Conservation (phyloP, 2,329 filamentous ascomycete genomes). For the Claviceps paspali region DNA sequence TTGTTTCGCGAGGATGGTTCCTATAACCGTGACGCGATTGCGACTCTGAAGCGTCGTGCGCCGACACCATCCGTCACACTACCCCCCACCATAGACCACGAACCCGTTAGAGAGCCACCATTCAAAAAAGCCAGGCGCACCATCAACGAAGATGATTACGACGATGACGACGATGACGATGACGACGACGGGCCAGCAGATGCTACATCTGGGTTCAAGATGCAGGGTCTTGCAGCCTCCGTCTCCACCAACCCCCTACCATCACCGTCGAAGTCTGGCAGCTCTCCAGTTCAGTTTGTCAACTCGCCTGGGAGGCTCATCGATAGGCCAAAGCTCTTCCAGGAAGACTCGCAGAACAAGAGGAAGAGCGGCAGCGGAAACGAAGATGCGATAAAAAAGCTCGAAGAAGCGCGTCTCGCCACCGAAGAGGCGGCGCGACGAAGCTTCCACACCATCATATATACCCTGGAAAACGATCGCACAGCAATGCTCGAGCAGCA, state of each 20-base stretch:
- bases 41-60: constrained; percentile 32
- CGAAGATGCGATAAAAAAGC: constrained; percentile 80
- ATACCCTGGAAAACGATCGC: constrained; percentile 86
- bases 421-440: constrained; percentile 80
- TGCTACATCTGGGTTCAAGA: constrained; percentile 26
- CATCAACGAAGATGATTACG: constrained; percentile 77
- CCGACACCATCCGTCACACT: constrained; percentile 24
- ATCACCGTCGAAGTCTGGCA: constrained; percentile 56
- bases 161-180: constrained; percentile 76
- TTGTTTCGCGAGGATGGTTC: constrained; percentile 51
- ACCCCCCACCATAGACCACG: constrained; percentile 43
- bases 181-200: constrained; percentile 55
- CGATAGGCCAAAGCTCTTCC: constrained; percentile 34
- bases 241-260: constrained; percentile 43
- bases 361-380: constrained; percentile 41
- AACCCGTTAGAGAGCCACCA: constrained; percentile 42
- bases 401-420: constrained; percentile 82
- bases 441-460: constrained; percentile 87
- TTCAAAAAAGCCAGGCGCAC: constrained; percentile 61
- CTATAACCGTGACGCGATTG: constrained; percentile 37
- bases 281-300: constrained; percentile 47
- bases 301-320: constrained; percentile 44
- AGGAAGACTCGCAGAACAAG: constrained; percentile 32
- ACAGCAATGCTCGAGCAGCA: constrained; percentile 97
- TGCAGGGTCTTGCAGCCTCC: constrained; percentile 32